These are phyloP conservation scores for Chlamydomonas asymmetrica DNA, from an alignment of 139 green algal genomes.

Conservation along the genomic window DNA sequence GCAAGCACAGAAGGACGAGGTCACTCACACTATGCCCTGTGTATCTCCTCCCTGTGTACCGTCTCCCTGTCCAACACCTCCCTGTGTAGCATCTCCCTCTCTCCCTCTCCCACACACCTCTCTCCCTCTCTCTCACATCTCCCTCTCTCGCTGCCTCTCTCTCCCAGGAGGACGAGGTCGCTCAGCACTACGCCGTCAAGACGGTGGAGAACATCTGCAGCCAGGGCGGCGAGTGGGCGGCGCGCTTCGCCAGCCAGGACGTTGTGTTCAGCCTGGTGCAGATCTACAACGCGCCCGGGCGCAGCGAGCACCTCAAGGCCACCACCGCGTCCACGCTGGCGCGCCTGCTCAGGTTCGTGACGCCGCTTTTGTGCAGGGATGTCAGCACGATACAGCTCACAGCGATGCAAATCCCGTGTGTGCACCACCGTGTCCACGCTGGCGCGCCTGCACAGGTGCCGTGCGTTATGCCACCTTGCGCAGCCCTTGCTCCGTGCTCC, in stretches of 20 bases:
- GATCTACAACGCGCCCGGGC: slow-evolving; percentile 32
- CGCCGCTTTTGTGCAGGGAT: slow-evolving; percentile 10
- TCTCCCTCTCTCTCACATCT: no score
- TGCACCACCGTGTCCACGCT: slow-evolving; percentile 73
- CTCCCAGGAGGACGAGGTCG: slow-evolving; percentile 83
- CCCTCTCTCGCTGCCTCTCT: no score
- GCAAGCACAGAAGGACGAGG: no score
- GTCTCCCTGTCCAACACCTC: no score
- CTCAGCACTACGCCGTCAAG: slow-evolving; percentile 92
- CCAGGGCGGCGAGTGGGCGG: slow-evolving; percentile 76
- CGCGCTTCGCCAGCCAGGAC: slow-evolving; percentile 59
- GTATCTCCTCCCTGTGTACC: no score
- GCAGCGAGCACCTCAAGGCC: slow-evolving; percentile 65
- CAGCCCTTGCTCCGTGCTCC: no score
- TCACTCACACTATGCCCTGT: no score
- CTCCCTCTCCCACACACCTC: no score
- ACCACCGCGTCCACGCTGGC: slow-evolving; percentile 73
- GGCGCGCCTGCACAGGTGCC: slow-evolving; percentile 57
- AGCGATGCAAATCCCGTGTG: slow-evolving; percentile 61
- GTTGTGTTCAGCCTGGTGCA: slow-evolving; percentile 48
- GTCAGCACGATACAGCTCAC: no score
- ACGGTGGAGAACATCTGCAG: slow-evolving; percentile 93
- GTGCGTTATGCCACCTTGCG: no score
- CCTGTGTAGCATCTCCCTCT: no score
- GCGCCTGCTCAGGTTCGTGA: slow-evolving; percentile 57